Evolutionary conservation across 305 asterid genomes (phyloP), one percentile per base, ranked within the genome.

Genomic region (Rubia occidens): DNA sequence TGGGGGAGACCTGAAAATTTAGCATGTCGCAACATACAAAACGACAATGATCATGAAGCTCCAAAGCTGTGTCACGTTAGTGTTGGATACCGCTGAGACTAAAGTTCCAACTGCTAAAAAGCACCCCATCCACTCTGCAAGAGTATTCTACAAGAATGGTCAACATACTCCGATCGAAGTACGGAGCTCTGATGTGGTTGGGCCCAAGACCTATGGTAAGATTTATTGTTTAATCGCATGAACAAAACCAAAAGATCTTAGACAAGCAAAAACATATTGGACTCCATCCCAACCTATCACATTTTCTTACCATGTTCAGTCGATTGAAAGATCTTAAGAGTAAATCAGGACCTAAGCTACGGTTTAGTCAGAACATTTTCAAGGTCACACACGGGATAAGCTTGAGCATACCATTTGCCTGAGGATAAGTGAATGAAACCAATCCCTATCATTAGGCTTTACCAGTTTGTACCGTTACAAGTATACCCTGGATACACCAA

Each of bases 121-220:
- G 70, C 55, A 47, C 64, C 68, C 67, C 47, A 32, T 13, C 29
- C 39, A 54, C 37, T 60, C 17, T 55, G 40, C 55, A 32, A 18
- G 15, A 17, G 60, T 3, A 29, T 62, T 32, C 18, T 35, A 20
- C 13, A 26, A 55, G 49, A 54, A 24, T 66, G 11, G 39, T 37
- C 42, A 42, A 21, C 68, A 60, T 62, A 55, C 17, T 63, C 51
- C 67, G 13, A 44, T n/a, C 24, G 15, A 39, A 20, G 59, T 17
- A 59, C 63, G 39, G 60, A 42, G 49, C 42, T 64, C 42, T 37
- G 37, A 13, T 11, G 56, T 56, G 60, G 53, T 54, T 15, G 20
- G 51, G 53, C 14, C n/a, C 64, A 35, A 37, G 37, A 35, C 17
- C 42, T 64, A 44, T 6, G 75, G 56, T 71, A 71, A 71, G 75